Conservation (phyloP, 2,329 filamentous ascomycete species). For the Torrubiella hemipterigena region DNA sequence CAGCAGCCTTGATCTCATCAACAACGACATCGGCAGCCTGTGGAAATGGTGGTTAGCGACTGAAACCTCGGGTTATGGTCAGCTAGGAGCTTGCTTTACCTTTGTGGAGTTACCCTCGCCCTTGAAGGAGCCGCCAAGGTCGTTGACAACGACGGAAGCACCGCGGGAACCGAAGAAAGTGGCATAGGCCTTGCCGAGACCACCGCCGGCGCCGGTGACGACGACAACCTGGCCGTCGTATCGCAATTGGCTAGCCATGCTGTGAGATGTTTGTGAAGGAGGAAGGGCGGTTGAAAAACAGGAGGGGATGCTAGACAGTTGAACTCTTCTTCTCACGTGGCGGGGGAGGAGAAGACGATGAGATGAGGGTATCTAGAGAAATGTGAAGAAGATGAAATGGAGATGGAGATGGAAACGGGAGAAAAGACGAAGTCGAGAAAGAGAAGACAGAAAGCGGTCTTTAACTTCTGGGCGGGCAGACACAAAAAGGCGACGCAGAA, state of each 20-base stretch:
- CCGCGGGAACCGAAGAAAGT: conserved; percentile 86
- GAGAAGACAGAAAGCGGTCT: not conserved
- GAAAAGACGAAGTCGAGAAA: not conserved
- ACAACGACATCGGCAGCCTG: conserved; percentile 76
- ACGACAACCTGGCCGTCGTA: conserved; percentile 79
- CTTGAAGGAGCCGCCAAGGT: conserved; percentile 85
- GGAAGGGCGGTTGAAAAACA: conserved; percentile 1
- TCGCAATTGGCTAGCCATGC: conserved; percentile 57
- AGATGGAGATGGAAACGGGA: not conserved
- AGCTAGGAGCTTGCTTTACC: conserved; percentile 37
- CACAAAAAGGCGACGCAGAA: not conserved
- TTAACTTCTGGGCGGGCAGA: not conserved
- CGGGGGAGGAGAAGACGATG: not conserved
- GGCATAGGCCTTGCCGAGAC: conserved; percentile 71
- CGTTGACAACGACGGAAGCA: conserved; percentile 92
- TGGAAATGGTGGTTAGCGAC: conserved; percentile 10
- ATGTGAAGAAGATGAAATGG: not conserved
- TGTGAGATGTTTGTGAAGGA: conserved; percentile 13
- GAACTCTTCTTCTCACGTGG: too few species aligned
- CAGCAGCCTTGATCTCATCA: conserved; percentile 71
- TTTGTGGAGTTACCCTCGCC: conserved; percentile 81
- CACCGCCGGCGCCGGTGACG: conserved; percentile 70
- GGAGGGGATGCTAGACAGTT: too few species aligned
- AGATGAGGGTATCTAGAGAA: not conserved
- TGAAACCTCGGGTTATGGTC: not conserved